These are phyloP conservation scores for Metarhizium robertsii DNA, from an alignment of 2,329 filamentous ascomycete species.

Conservation along the genomic window DNA sequence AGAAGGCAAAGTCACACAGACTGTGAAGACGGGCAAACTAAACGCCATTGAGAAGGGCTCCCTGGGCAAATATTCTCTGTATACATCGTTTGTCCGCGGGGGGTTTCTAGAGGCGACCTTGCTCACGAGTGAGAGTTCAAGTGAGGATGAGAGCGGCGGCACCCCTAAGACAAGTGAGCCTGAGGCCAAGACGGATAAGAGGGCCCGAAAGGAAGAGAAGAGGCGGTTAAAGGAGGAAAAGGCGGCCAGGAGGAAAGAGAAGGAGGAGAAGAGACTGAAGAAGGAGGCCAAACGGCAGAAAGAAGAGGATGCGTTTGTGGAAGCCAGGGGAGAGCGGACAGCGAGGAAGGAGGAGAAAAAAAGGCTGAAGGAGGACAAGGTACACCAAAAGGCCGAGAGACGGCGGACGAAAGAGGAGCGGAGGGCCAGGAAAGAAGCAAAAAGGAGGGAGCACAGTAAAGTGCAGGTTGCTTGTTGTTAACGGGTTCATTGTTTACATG, in stretches of 20 bases:
- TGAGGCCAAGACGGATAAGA: constrained; percentile 15
- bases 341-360: constrained; percentile 24
- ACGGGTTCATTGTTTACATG: neutral
- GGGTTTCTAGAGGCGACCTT: constrained; percentile 68
- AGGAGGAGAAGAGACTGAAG: constrained; percentile 4
- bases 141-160: constrained; percentile 21
- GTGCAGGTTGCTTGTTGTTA: constrained; percentile 10
- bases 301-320: neutral
- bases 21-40: constrained; percentile 42
- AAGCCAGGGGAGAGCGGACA: constrained; percentile 34
- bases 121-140: constrained; percentile 13
- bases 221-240: constrained; percentile 11
- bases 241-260: constrained; percentile 12
- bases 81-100: constrained; percentile 77
- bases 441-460: constrained; percentile 25
- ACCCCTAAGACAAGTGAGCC: constrained; percentile 11
- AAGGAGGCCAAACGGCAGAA: constrained; percentile 16
- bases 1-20: constrained; percentile 47
- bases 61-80: constrained; percentile 55
- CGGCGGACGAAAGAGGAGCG: constrained; percentile 31
- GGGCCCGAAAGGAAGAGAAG: constrained; percentile 2
- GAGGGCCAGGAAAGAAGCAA: constrained; percentile 32
- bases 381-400: constrained; percentile 11
- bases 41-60: constrained; percentile 46
- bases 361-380: constrained; percentile 18